Percentiles rank a stretch among this genome's conserved stretches.
phyloP scores from a whole-genome alignment of 139 green algal species.

The Monoraphidium neglectum region DNA sequence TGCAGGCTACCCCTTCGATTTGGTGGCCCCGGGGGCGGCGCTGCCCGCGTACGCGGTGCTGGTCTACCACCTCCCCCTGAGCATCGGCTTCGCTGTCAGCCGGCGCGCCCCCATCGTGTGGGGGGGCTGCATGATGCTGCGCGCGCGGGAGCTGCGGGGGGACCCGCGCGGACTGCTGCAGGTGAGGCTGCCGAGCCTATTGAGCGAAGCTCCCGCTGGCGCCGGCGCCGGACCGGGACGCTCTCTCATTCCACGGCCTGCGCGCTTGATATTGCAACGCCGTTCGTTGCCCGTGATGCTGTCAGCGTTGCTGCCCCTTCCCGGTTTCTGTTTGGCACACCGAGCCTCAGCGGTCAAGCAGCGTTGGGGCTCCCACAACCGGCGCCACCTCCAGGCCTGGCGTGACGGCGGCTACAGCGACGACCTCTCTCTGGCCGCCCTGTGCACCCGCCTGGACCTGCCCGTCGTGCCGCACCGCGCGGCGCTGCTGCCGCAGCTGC shows the following conservation, averaged over 20 bases:
- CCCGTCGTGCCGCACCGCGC: conserved; percentile 61
- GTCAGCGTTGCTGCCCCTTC: too few species aligned
- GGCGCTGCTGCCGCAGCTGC: conserved; percentile 16
- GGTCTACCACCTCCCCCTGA: conserved; percentile 82
- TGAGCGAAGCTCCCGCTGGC: too few species aligned
- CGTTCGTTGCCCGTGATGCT: too few species aligned
- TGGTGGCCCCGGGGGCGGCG: conserved; percentile 43
- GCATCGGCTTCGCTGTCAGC: conserved; percentile 75
- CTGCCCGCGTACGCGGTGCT: conserved; percentile 61
- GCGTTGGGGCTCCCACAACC: too few species aligned
- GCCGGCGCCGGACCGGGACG: too few species aligned
- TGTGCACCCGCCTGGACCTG: conserved; percentile 55
- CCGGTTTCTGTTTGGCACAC: too few species aligned
- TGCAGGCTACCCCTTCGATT: conserved; percentile 91
- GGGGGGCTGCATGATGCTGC: conserved; percentile 91
- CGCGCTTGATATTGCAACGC: too few species aligned
- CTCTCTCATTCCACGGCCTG: too few species aligned
- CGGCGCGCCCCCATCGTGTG: conserved; percentile 78
- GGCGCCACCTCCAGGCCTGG: conserved; percentile 58
- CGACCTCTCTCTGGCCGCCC: conserved; percentile 84
- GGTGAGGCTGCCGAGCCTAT: too few species aligned
- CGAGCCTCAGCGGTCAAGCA: too few species aligned
- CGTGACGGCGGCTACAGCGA: conserved; percentile 86
- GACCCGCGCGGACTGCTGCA: conserved; percentile 41
- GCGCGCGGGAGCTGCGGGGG: conserved; percentile 44